Percentiles rank a stretch among this genome's conserved stretches.
Evolutionary conservation across 2,329 filamentous ascomycete species (phyloP).

Genomic region (Fusarium pseudograminearum): DNA sequence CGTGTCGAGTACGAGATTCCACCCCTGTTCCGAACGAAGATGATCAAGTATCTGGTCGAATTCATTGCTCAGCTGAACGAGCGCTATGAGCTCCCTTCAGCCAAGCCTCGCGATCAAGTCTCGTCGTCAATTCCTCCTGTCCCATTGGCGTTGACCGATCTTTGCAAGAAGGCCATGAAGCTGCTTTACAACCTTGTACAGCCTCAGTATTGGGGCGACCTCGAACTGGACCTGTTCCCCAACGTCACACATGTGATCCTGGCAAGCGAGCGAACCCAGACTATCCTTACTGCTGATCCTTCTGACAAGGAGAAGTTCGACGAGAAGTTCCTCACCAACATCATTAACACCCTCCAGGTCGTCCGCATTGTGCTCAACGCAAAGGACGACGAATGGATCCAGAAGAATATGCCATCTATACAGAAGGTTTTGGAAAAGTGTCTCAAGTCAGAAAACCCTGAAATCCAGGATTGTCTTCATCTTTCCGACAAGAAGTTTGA

Average conservation of each 20-base stretch:
- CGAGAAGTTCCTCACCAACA: slow-evolving; percentile 85
- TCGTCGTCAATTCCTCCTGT: slow-evolving; percentile 58
- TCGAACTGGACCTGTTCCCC: slow-evolving; percentile 90
- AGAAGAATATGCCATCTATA: slow-evolving; percentile 79
- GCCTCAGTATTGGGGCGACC: slow-evolving; percentile 88
- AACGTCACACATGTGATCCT: slow-evolving; percentile 90
- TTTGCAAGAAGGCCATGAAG: slow-evolving; percentile 85
- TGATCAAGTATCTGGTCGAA: slow-evolving; percentile 94
- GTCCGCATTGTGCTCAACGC: slow-evolving; percentile 89
- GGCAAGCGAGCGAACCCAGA: slow-evolving; percentile 79
- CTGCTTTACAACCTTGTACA: slow-evolving; percentile 88
- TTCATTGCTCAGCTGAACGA: slow-evolving; percentile 94
- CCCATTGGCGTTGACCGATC: slow-evolving; percentile 74
- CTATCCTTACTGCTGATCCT: slow-evolving; percentile 69
- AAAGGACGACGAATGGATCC: slow-evolving; percentile 91
- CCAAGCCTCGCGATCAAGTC: slow-evolving; percentile 70
- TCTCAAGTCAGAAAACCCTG: slow-evolving; percentile 86
- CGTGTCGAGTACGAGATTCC: slow-evolving; percentile 77
- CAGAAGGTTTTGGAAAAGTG: slow-evolving; percentile 93
- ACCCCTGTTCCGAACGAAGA: slow-evolving; percentile 75
- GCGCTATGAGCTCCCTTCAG: slow-evolving; percentile 80
- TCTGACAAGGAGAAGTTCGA: slow-evolving; percentile 78
- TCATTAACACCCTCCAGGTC: slow-evolving; percentile 94
- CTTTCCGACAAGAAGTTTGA: slow-evolving; percentile 76
- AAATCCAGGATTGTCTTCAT: slow-evolving; percentile 94